Conservation (phyloP, 2,329 filamentous ascomycete genomes). For the Zymoseptoria pseudotritici region DNA sequence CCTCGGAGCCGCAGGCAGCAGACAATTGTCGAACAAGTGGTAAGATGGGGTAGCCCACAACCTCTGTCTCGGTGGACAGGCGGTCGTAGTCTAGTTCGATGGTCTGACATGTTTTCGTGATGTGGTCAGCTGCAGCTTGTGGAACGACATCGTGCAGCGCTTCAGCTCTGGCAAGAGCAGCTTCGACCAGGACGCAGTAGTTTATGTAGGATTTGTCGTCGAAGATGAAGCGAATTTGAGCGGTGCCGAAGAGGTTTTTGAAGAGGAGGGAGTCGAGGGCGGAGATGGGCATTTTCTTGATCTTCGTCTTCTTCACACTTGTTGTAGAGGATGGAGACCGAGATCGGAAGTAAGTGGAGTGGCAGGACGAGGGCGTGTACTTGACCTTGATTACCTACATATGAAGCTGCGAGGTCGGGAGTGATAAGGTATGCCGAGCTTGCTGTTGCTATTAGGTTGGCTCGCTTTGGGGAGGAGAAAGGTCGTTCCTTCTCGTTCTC, state of each 20-base stretch:
- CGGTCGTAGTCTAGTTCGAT: constrained; percentile 16
- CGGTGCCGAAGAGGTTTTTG: constrained; percentile 18
- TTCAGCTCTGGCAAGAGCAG: constrained; percentile 18
- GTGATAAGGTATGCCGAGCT: neutral
- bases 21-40: constrained; percentile 26
- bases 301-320: neutral
- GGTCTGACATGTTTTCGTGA: constrained; percentile 10
- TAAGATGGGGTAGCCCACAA: constrained; percentile 28
- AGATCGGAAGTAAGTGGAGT: no score
- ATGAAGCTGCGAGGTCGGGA: neutral
- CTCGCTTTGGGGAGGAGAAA: no score
- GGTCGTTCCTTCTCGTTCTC: no score
- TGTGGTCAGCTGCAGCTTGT: constrained; percentile 17
- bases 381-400: neutral
- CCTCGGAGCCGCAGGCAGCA: constrained; percentile 13
- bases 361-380: neutral
- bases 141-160: constrained; percentile 20
- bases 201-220: constrained; percentile 15
- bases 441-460: no score
- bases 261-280: constrained; percentile 22
- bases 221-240: constrained; percentile 14
- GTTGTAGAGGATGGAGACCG: no score
- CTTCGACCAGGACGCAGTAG: constrained; percentile 21
- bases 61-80: constrained; percentile 22
- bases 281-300: constrained; percentile 16